These are phyloP conservation scores for Hypoxylon intermedium DNA, from an alignment of 495 filamentous ascomycete genomes.

Conservation along the genomic window DNA sequence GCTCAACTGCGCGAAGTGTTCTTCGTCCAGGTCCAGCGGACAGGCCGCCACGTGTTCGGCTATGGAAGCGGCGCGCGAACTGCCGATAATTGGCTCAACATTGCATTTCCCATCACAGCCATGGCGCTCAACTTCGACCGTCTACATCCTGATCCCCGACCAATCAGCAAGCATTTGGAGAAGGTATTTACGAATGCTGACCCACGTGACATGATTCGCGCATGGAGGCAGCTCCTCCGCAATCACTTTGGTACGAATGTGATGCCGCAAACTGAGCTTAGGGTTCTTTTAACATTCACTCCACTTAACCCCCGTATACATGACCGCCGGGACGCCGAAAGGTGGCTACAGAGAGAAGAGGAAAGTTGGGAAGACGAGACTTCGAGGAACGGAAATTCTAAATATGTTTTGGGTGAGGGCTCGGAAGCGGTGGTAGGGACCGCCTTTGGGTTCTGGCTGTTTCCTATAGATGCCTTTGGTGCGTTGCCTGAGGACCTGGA, in stretches of 20 bases:
- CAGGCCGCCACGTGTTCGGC: slow-evolving; percentile 10
- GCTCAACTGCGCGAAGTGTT: slow-evolving; percentile 18
- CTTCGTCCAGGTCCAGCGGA: slow-evolving; percentile 3
- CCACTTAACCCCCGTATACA: background rate
- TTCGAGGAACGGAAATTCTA: background rate
- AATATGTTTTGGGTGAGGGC: background rate
- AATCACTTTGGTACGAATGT: background rate
- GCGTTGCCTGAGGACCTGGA: background rate
- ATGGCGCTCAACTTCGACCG: slow-evolving; percentile 13
- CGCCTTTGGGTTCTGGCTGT: slow-evolving; percentile 35
- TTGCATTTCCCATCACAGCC: slow-evolving; percentile 10
- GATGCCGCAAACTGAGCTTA: background rate
- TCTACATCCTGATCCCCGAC: slow-evolving; percentile 12
- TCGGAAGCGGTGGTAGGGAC: background rate
- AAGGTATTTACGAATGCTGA: slow-evolving; percentile 3
- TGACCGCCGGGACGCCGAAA: background rate
- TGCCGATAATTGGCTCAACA: slow-evolving; percentile 11
- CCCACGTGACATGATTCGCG: background rate
- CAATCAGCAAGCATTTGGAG: slow-evolving; percentile 16
- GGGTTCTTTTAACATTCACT: background rate
- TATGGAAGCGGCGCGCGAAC: background rate
- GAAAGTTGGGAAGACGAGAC: background rate
- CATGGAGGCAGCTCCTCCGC: background rate
- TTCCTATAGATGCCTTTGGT: slow-evolving; percentile 20
- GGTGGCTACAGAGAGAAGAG: slow-evolving; percentile 1